These are phyloP conservation scores for Ophiostoma australiae DNA, from an alignment of 2,329 filamentous ascomycete genomes.

Conservation along the genomic window DNA sequence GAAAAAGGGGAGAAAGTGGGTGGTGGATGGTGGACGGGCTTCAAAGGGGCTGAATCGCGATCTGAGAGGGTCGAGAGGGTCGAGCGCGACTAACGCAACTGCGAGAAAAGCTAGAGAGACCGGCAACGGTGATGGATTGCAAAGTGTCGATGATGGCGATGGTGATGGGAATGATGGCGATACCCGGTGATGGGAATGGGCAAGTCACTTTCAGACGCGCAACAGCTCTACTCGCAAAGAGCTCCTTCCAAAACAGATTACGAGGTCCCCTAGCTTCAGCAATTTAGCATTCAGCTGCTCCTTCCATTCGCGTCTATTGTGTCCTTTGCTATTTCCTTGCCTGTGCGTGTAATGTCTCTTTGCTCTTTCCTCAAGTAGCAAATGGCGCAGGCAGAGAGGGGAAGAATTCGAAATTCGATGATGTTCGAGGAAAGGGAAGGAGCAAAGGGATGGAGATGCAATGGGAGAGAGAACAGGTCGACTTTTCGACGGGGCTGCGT, in stretches of 20 bases:
- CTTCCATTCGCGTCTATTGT: constrained; percentile 4
- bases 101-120: background rate
- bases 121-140: background rate
- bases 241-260: constrained; percentile 13
- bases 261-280: constrained; percentile 1
- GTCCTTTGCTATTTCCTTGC: constrained; percentile 12
- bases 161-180: background rate
- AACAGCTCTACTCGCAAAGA: background rate
- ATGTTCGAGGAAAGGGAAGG: constrained; percentile 10
- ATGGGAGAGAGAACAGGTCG: background rate
- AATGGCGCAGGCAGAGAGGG: constrained; percentile 3
- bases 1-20: background rate
- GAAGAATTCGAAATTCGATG: constrained; percentile 12
- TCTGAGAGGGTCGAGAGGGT: background rate
- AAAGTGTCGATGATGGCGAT: constrained; percentile 2
- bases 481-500: constrained; percentile 2
- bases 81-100: background rate
- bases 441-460: background rate
- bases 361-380: background rate
- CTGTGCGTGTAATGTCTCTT: constrained; percentile 1
- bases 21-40: background rate
- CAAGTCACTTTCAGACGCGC: constrained; percentile 6
- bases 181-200: background rate
- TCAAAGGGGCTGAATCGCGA: constrained; percentile 3
- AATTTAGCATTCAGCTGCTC: background rate